Evolutionary conservation across 2,329 filamentous ascomycete genomes (phyloP).

Genomic region (Colletotrichum lini): DNA sequence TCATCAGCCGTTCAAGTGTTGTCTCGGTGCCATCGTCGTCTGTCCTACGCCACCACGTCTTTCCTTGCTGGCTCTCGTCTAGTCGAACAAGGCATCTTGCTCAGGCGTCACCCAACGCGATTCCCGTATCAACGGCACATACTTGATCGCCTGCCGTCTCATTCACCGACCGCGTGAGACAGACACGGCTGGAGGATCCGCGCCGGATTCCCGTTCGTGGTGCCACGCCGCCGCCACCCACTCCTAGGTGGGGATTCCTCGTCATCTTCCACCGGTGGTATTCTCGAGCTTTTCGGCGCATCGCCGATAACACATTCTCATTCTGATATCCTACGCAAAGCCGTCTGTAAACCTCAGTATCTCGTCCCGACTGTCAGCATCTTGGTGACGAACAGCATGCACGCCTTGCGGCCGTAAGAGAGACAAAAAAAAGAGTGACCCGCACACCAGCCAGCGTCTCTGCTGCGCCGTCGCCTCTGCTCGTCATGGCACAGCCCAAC

Average conservation of each 20-base stretch:
- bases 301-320: too few species aligned
- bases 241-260: not conserved
- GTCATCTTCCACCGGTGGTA: too few species aligned
- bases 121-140: not conserved
- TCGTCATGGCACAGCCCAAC: constrained; percentile 17
- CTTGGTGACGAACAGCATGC: constrained; percentile 9
- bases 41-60: not conserved
- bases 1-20: not conserved
- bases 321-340: not conserved
- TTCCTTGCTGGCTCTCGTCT: not conserved
- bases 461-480: not conserved
- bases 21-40: not conserved
- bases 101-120: not conserved
- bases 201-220: not conserved
- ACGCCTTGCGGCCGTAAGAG: not conserved
- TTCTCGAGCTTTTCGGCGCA: not conserved
- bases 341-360: not conserved
- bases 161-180: not conserved
- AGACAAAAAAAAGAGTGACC: not conserved
- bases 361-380: too few species aligned
- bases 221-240: too few species aligned
- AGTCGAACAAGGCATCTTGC: not conserved
- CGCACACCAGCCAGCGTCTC: not conserved
- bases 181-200: not conserved
- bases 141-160: not conserved